A percentile compares a stretch with the other conserved stretches of the same genome.
phyloP scores from a whole-genome alignment of 179 eudicot species.

The Corrigiola litoralis region DNA sequence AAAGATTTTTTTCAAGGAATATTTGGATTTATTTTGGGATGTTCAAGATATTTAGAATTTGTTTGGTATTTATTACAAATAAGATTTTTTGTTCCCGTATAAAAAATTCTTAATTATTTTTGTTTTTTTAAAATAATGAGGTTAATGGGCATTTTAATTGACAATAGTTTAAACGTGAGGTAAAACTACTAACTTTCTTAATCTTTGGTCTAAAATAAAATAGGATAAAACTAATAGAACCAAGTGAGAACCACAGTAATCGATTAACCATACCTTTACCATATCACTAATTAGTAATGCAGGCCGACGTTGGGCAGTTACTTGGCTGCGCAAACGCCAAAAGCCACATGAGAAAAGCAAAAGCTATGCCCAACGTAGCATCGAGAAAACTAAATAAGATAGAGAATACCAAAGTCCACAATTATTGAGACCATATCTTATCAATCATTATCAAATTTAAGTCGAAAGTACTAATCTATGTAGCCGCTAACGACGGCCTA shows the following conservation, averaged over 20 bases:
- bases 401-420: neutral
- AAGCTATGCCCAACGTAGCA: constrained; percentile 15
- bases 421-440: constrained; percentile 28
- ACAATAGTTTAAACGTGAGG: too few species aligned
- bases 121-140: too few species aligned
- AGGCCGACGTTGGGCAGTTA: constrained; percentile 14
- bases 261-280: neutral
- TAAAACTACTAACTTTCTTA: too few species aligned
- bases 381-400: neutral
- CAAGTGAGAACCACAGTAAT: neutral
- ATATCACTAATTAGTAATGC: neutral
- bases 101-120: too few species aligned
- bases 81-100: too few species aligned
- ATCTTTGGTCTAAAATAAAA: too few species aligned
- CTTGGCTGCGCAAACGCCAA: constrained; percentile 31
- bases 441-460: constrained; percentile 24
- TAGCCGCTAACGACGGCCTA: neutral
- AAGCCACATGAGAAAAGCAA: constrained; percentile 31
- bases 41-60: too few species aligned
- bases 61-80: too few species aligned
- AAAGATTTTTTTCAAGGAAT: too few species aligned
- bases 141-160: too few species aligned
- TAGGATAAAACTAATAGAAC: too few species aligned
- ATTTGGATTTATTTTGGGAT: too few species aligned
- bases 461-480: neutral